A percentile compares a stretch with the other conserved stretches of the same genome.
These are phyloP conservation scores for Eustoma russellianum DNA, from an alignment of 257 asterid genomes.

Conservation along the genomic window DNA sequence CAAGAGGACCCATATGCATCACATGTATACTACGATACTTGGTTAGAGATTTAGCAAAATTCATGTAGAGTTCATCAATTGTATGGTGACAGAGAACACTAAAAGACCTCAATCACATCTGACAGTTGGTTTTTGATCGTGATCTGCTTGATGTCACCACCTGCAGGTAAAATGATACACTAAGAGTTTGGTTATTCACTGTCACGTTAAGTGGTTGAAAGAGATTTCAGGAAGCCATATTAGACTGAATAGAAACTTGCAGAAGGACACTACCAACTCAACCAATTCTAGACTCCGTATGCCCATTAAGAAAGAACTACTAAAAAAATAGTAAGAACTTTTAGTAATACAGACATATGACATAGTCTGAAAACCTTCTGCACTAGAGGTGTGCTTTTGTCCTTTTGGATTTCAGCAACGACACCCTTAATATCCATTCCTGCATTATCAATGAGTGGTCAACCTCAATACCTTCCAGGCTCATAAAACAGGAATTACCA, in stretches of 20 bases:
- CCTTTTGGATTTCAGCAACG: conserved; percentile 82
- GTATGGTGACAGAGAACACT: no score
- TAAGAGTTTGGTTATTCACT: conserved; percentile 25
- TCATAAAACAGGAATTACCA: neutral
- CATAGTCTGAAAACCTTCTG: conserved; percentile 50
- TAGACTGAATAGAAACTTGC: neutral
- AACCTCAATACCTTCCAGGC: conserved; percentile 32
- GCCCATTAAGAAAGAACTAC: neutral
- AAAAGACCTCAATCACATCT: no score
- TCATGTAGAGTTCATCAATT: no score
- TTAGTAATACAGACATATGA: conserved; percentile 24
- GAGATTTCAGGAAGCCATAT: neutral
- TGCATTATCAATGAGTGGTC: conserved; percentile 52
- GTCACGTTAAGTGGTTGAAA: neutral
- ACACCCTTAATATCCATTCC: conserved; percentile 97
- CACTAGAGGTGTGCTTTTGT: conserved; percentile 70
- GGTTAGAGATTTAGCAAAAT: no score
- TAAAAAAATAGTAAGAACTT: conserved; percentile 27
- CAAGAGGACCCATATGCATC: no score
- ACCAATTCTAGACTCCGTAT: neutral
- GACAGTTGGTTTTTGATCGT: no score
- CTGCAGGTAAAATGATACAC: no score
- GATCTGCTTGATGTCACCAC: no score
- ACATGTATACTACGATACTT: no score
- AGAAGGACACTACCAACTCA: neutral